Conservation (phyloP, 78 protist species). For the Blattamonas nauphoetae region DNA sequence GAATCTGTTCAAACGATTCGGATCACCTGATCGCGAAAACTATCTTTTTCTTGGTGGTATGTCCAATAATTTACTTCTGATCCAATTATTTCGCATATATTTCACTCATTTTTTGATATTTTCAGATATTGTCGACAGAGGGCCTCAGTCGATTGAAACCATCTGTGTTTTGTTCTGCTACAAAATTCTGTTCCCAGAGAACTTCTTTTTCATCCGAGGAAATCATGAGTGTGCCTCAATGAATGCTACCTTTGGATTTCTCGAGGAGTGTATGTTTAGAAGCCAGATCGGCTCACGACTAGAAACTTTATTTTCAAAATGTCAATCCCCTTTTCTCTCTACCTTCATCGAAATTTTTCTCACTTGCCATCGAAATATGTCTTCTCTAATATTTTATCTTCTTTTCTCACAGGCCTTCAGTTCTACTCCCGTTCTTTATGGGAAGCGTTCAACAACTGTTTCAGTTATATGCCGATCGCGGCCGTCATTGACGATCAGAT, state of each 20-base stretch:
- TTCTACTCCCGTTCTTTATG: background rate
- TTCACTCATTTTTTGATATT: conserved; percentile 80
- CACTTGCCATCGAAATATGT: too few species aligned
- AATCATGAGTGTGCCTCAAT: conserved; percentile 92
- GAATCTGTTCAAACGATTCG: conserved; percentile 89
- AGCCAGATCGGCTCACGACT: too few species aligned
- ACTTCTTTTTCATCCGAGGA: conserved; percentile 88
- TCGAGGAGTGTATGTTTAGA: conserved; percentile 91
- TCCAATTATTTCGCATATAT: conserved; percentile 97
- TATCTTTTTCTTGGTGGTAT: conserved; percentile 97
- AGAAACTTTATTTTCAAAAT: too few species aligned
- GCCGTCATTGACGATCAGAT: conserved; percentile 7
- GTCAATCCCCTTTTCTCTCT: too few species aligned
- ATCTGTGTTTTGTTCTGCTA: background rate
- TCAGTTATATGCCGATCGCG: background rate
- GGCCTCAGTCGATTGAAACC: conserved; percentile 10
- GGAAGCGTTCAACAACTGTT: background rate
- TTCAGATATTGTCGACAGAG: conserved; percentile 33
- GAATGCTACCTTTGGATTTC: conserved; percentile 90
- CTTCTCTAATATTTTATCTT: too few species aligned
- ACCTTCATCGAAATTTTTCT: too few species aligned
- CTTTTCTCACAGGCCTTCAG: background rate
- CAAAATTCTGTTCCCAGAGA: conserved; percentile 23
- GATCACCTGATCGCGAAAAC: conserved; percentile 80
- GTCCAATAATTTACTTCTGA: too few species aligned